Percentiles rank a stretch among this genome's conserved stretches.
Conservation (phyloP, 192 early-diverging fungal species). For the Backusella parvicylindrica region DNA sequence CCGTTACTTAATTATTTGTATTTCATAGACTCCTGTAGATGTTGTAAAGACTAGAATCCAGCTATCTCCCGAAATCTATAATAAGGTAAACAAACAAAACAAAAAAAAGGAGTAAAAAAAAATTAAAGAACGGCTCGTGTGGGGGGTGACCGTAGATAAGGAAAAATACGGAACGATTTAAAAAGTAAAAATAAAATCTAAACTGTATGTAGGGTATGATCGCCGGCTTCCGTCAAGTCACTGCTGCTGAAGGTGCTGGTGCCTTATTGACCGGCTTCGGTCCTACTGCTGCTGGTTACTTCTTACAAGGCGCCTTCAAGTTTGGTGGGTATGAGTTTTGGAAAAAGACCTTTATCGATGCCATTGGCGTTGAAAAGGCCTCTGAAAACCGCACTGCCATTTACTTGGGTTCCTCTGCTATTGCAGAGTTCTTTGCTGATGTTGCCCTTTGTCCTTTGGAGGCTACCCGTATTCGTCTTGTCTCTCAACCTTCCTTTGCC, state of each 20-base stretch:
- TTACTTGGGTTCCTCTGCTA: constrained; percentile 60
- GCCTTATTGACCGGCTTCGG: constrained; percentile 63
- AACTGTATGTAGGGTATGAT: constrained; percentile 41
- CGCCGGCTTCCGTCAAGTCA: constrained; percentile 47
- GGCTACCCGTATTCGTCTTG: constrained; percentile 71
- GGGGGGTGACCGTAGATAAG: background rate
- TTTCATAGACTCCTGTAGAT: constrained; percentile 47
- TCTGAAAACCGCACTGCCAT: constrained; percentile 57
- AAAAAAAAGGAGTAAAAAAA: constrained; percentile 8
- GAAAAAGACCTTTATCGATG: constrained; percentile 54
- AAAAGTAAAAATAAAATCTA: background rate
- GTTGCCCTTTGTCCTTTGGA: constrained; percentile 72
- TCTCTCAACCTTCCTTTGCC: constrained; percentile 65
- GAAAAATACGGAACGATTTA: background rate
- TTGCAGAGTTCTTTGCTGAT: constrained; percentile 77
- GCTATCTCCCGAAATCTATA: constrained; percentile 57
- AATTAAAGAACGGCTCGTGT: background rate
- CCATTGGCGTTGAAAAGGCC: constrained; percentile 53
- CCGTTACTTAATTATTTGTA: background rate
- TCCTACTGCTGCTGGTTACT: constrained; percentile 62
- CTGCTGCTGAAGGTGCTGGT: constrained; percentile 49
- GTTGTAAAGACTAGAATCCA: constrained; percentile 79
- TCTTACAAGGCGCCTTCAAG: constrained; percentile 66
- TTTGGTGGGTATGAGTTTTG: constrained; percentile 69
- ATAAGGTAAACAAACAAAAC: constrained; percentile 37